Evolutionary conservation across 345 rosid genomes (phyloP).

Genomic region (Acer negundo): DNA sequence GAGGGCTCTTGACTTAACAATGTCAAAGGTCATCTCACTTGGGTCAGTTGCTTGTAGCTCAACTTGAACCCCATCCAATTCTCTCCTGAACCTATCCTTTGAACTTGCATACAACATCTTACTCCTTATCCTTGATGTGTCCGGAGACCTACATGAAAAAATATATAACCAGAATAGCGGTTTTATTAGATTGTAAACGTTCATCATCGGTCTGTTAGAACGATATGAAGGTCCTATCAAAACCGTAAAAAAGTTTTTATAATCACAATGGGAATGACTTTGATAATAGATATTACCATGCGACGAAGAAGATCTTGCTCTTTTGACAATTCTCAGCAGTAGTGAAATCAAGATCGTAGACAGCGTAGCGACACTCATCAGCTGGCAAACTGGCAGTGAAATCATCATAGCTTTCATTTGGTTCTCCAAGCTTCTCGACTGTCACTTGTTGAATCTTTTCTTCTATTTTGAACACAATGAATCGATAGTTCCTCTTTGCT

Average conservation of each 20-base stretch:
- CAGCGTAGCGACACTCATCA: slow-evolving; percentile 73
- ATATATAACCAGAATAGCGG: too few relatives aligned
- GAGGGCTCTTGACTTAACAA: slow-evolving; percentile 55
- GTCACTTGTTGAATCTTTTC: slow-evolving; percentile 55
- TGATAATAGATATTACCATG: slow-evolving; percentile 40
- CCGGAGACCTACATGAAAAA: slow-evolving; percentile 55
- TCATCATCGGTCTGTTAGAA: too few relatives aligned
- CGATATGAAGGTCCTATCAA: background rate
- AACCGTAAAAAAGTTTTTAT: too few relatives aligned
- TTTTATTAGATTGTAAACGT: too few relatives aligned
- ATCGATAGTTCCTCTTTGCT: slow-evolving; percentile 63
- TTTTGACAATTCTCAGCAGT: slow-evolving; percentile 74
- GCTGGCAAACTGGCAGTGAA: slow-evolving; percentile 51
- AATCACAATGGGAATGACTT: too few relatives aligned
- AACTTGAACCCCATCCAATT: slow-evolving; percentile 70
- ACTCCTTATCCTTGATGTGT: slow-evolving; percentile 60
- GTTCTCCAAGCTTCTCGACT: slow-evolving; percentile 62
- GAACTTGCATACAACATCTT: slow-evolving; percentile 88
- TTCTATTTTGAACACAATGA: slow-evolving; percentile 75
- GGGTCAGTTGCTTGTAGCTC: slow-evolving; percentile 79
- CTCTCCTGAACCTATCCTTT: slow-evolving; percentile 77
- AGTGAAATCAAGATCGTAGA: slow-evolving; percentile 69
- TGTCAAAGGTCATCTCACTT: slow-evolving; percentile 76
- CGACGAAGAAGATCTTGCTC: slow-evolving; percentile 78
- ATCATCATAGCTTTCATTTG: slow-evolving; percentile 55